Base-by-base conservation (phyloP, 768 basidiomycete genomes). In the Podaxis pistillaris region DNA sequence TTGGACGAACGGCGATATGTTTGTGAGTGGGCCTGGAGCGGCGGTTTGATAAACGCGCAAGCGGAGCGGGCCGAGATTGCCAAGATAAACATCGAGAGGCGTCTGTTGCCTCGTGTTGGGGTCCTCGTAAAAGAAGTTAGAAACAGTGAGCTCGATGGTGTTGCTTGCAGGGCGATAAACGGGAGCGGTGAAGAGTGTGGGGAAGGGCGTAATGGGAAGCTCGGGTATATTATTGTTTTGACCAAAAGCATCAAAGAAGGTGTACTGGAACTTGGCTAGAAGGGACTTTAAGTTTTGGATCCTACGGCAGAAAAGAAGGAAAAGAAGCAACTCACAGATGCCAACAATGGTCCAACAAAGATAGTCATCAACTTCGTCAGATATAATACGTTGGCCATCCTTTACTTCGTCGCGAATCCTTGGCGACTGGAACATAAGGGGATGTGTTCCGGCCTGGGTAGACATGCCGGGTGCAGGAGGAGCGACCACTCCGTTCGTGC, bases 271-370 rank as follows among this genome's bases (percentile, higher is more conserved):
- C 75, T 94, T 94, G 59, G 93, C 93, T 94, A 67, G 19, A 70
- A 65, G 24, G 62, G 41, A 75, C 66, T 61, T 63, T 54, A 61
- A 33, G 49, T 54, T 56, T 19, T 26, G 56, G 17, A 55, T 41
- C 53, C 44, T n/a, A 22, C 7, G 38, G 53, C 60, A 63, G 53
- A 63, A 56, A 56, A 30, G 52, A 58, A 63, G 54, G 62, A 50
- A 50, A 22, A 46, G 19, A 57, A 56, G 22, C 69, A 64, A 78
- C 90, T 74, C 76, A 95, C 95, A 93, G 57, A 96, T 95, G 41
- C 95, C 93, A 66, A 94, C 93, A 68, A 97, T 95, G 12, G 93
- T 94, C 95, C 95, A 97, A 70, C 92, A 94, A 62, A 96, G 78
- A 79, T 94, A 96, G 71, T 97, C 95, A 71, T 97, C 94, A 5